These are phyloP conservation scores for Bombardia bombarda DNA, from an alignment of 495 filamentous ascomycete genomes.

Conservation along the genomic window DNA sequence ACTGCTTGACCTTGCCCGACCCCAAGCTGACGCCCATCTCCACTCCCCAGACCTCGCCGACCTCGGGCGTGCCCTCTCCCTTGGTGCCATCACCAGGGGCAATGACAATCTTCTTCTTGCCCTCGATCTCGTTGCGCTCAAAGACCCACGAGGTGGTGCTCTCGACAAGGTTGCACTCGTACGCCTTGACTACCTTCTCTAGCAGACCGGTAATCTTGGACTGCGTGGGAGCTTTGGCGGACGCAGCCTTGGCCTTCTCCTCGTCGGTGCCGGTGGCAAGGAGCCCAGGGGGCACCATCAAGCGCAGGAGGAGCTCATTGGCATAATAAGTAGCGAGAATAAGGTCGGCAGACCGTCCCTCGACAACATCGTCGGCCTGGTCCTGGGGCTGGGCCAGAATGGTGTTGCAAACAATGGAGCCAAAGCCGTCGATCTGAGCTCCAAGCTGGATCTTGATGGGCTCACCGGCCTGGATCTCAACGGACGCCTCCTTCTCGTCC, in stretches of 20 bases:
- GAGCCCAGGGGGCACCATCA: conserved; percentile 84
- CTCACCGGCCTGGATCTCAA: conserved; percentile 73
- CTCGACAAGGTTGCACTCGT: conserved; percentile 90
- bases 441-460: conserved; percentile 92
- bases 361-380: conserved; percentile 47
- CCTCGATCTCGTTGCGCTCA: conserved; percentile 94
- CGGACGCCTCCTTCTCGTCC: conserved; percentile 74
- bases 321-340: conserved; percentile 88
- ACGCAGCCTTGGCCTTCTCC: conserved; percentile 86
- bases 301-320: conserved; percentile 84
- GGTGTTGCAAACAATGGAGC: conserved; percentile 92
- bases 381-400: conserved; percentile 60
- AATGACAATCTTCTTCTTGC: conserved; percentile 95
- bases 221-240: conserved; percentile 72
- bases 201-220: conserved; percentile 74
- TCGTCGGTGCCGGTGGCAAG: conserved; percentile 78
- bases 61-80: conserved; percentile 82
- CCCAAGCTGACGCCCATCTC: conserved; percentile 89
- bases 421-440: conserved; percentile 96
- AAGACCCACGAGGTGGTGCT: conserved; percentile 96
- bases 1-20: conserved; percentile 85
- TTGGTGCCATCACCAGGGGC: conserved; percentile 78
- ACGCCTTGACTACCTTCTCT: conserved; percentile 85
- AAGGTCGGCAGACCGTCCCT: conserved; percentile 74
- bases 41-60: conserved; percentile 96